These are phyloP conservation scores for Chaetomiaceae sp. DNA, from an alignment of 2,329 filamentous ascomycete species.

Conservation along the genomic window DNA sequence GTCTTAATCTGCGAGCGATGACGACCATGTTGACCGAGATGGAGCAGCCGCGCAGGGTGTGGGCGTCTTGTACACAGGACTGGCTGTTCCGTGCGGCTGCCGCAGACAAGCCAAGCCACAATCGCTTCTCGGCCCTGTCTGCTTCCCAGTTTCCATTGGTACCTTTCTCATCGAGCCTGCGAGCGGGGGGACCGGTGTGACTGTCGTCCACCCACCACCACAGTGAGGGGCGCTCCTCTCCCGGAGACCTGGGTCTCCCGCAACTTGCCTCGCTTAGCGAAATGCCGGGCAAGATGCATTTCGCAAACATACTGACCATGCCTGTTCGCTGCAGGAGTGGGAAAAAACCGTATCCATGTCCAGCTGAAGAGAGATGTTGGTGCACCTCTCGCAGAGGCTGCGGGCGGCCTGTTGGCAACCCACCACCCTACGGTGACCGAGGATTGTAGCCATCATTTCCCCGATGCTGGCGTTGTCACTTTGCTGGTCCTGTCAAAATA, in stretches of 20 bases:
- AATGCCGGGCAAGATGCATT: too few relatives aligned
- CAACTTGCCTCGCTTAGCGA: neutral
- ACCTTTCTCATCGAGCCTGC: slow-evolving; percentile 3
- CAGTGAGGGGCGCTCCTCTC: neutral
- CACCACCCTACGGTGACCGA: too few relatives aligned
- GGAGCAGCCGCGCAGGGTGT: neutral
- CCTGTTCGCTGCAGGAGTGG: neutral
- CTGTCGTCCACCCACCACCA: neutral
- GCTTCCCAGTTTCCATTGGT: neutral
- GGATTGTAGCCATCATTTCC: too few relatives aligned
- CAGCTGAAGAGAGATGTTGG: too few relatives aligned
- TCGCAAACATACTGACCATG: neutral
- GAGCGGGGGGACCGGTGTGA: slow-evolving; percentile 10
- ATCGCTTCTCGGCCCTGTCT: slow-evolving; percentile 3
- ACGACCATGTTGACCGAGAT: neutral
- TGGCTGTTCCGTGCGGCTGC: neutral
- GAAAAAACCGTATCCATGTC: too few relatives aligned
- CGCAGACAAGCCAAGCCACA: slow-evolving; percentile 7
- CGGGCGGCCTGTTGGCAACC: too few relatives aligned
- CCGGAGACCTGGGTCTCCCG: neutral
- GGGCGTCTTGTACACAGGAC: neutral
- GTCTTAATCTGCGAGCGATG: too few relatives aligned
- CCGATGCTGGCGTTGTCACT: too few relatives aligned
- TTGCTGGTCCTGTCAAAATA: neutral
- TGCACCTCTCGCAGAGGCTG: too few relatives aligned